These are phyloP conservation scores for Stemphylium beticola DNA, from an alignment of 2,329 filamentous ascomycete genomes.

Conservation along the genomic window DNA sequence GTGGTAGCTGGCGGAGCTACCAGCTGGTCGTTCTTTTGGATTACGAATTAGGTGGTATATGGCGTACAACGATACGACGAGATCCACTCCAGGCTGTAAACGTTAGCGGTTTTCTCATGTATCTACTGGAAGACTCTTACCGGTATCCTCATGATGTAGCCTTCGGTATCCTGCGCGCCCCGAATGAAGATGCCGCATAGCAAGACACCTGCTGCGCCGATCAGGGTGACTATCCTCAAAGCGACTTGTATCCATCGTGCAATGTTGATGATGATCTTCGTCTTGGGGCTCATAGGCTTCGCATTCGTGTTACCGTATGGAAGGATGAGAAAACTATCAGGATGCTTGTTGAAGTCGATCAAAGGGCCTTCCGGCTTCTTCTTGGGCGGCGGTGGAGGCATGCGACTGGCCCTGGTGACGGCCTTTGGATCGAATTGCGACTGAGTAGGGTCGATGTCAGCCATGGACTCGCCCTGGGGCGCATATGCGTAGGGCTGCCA, in stretches of 20 bases:
- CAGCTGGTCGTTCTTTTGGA: slow-evolving; percentile 73
- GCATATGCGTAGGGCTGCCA: slow-evolving; percentile 77
- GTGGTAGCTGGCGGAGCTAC: slow-evolving; percentile 86
- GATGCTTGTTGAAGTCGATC: slow-evolving; percentile 83
- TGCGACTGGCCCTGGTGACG: slow-evolving; percentile 78
- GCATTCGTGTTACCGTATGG: slow-evolving; percentile 66
- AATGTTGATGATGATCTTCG: slow-evolving; percentile 74
- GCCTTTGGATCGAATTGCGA: slow-evolving; percentile 84
- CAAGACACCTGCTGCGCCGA: slow-evolving; percentile 74
- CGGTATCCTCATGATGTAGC: slow-evolving; percentile 78
- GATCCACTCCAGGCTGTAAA: slow-evolving; percentile 73
- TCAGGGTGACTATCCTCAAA: slow-evolving; percentile 69
- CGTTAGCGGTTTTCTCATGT: slow-evolving; percentile 19
- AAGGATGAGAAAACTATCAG: slow-evolving; percentile 74
- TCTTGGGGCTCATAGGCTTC: slow-evolving; percentile 70
- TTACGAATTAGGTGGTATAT: slow-evolving; percentile 80
- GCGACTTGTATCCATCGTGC: slow-evolving; percentile 72
- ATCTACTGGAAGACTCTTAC: slow-evolving; percentile 58
- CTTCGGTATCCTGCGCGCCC: slow-evolving; percentile 66
- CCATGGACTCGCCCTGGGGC: slow-evolving; percentile 57
- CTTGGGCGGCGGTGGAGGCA: slow-evolving; percentile 63
- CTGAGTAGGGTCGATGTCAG: slow-evolving; percentile 52
- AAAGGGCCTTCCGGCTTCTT: slow-evolving; percentile 76
- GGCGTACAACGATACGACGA: slow-evolving; percentile 75
- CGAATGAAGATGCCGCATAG: slow-evolving; percentile 79